Evolutionary conservation across 2,329 filamentous ascomycete species (phyloP).

Genomic region (Huntiella abstrusa): DNA sequence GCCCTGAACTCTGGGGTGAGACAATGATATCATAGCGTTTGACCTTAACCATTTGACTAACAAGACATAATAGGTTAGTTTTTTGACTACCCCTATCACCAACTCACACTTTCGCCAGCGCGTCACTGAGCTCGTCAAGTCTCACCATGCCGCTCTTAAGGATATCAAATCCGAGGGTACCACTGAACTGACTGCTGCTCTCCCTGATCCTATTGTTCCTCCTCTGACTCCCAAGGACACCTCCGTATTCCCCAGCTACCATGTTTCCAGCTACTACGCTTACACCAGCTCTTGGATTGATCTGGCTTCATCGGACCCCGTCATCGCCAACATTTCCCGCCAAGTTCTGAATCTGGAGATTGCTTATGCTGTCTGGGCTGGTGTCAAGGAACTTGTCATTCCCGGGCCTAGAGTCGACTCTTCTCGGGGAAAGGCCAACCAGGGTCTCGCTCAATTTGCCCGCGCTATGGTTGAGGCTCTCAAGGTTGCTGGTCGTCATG

Average conservation of each 20-base stretch:
- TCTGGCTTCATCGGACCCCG: conserved; percentile 60
- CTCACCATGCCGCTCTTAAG: conserved; percentile 31
- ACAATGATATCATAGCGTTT: not conserved
- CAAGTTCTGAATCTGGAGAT: conserved; percentile 84
- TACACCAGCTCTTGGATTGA: conserved; percentile 88
- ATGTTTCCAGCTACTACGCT: conserved; percentile 55
- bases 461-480: conserved; percentile 69
- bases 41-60: not conserved
- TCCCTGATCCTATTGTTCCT: conserved; percentile 38
- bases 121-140: conserved; percentile 41
- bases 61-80: not conserved
- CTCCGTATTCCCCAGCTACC: conserved; percentile 45
- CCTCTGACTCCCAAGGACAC: conserved; percentile 69
- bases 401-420: conserved; percentile 54
- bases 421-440: conserved; percentile 28
- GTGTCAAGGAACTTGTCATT: conserved; percentile 65
- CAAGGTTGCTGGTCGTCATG: conserved; percentile 53
- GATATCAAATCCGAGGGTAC: conserved; percentile 20
- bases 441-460: conserved; percentile 55
- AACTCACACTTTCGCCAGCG: conserved; percentile 52
- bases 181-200: conserved; percentile 25
- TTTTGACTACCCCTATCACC: conserved; percentile 52
- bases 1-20: conserved; percentile 52
- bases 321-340: conserved; percentile 69
- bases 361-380: conserved; percentile 89